Evolutionary conservation across 2,329 filamentous ascomycete genomes (phyloP).

Genomic region (Pseudogymnoascus sp.): DNA sequence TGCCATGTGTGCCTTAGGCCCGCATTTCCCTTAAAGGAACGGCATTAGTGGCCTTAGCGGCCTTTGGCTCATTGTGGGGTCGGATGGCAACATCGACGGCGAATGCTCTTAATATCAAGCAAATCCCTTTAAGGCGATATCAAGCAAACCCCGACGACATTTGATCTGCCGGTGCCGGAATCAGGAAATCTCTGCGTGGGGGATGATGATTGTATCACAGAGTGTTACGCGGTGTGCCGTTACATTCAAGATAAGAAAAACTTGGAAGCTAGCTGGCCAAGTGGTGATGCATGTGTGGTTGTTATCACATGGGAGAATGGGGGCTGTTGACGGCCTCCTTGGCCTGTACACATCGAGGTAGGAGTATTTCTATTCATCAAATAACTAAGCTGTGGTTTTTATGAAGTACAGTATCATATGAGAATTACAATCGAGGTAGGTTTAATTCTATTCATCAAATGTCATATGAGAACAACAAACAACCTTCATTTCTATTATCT

Average conservation of each 20-base stretch:
- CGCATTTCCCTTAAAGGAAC: neutral
- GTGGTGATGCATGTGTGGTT: neutral
- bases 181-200: neutral
- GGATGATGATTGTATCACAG: neutral
- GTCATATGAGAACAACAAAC: neutral
- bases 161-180: neutral
- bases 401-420: too few species aligned
- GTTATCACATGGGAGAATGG: neutral
- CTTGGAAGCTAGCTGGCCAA: neutral
- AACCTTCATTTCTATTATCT: neutral
- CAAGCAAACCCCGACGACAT: neutral
- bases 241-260: neutral
- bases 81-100: slow-evolving; percentile 5
- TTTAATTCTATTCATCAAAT: neutral
- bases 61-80: neutral
- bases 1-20: neutral
- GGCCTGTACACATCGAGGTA: neutral
- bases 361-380: too few species aligned
- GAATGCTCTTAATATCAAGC: neutral
- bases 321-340: neutral
- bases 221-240: neutral
- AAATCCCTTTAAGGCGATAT: neutral
- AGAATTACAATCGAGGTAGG: neutral
- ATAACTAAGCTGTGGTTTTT: too few species aligned
- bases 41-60: neutral